Percentiles rank a stretch among this genome's conserved stretches.
Evolutionary conservation across 2,329 filamentous ascomycete species (phyloP).

Genomic region (Aspergillus nomiae): DNA sequence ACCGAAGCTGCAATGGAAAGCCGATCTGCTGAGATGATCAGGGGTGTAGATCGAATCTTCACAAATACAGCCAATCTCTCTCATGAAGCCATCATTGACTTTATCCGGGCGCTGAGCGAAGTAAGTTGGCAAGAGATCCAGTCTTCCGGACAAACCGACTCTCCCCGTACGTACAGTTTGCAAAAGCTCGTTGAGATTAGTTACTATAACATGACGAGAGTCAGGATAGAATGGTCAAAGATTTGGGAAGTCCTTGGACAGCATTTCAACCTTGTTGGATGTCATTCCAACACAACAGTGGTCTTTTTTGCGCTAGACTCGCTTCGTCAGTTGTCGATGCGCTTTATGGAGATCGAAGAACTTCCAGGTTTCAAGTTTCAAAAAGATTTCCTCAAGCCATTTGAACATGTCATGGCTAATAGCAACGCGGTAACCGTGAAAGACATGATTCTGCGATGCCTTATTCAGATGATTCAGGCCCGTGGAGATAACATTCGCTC

Average conservation of each 20-base stretch:
- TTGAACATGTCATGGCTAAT: slow-evolving; percentile 96
- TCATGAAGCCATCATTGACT: slow-evolving; percentile 92
- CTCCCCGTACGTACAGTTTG: slow-evolving; percentile 91
- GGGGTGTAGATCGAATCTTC: slow-evolving; percentile 92
- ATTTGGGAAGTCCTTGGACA: slow-evolving; percentile 98
- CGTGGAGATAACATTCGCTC: slow-evolving; percentile 95
- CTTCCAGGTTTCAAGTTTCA: slow-evolving; percentile 99
- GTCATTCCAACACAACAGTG: slow-evolving; percentile 92
- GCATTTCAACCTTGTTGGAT: slow-evolving; percentile 97
- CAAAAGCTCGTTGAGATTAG: slow-evolving; percentile 99
- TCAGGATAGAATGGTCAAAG: slow-evolving; percentile 96
- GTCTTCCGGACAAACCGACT: slow-evolving; percentile 93
- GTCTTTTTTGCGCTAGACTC: slow-evolving; percentile 98
- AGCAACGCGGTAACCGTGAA: slow-evolving; percentile 90
- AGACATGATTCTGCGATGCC: slow-evolving; percentile 91
- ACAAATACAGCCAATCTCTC: slow-evolving; percentile 92
- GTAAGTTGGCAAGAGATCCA: slow-evolving; percentile 99
- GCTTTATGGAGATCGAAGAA: slow-evolving; percentile 98
- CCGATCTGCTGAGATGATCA: slow-evolving; percentile 88
- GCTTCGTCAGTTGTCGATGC: slow-evolving; percentile 92
- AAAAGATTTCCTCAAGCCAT: slow-evolving; percentile 98
- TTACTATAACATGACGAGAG: slow-evolving; percentile 99
- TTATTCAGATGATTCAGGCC: slow-evolving; percentile 99
- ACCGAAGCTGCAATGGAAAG: slow-evolving; percentile 88
- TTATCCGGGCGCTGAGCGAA: slow-evolving; percentile 87